Conservation (phyloP, 306 rosid species). For the Begonia fuchsioides region DNA sequence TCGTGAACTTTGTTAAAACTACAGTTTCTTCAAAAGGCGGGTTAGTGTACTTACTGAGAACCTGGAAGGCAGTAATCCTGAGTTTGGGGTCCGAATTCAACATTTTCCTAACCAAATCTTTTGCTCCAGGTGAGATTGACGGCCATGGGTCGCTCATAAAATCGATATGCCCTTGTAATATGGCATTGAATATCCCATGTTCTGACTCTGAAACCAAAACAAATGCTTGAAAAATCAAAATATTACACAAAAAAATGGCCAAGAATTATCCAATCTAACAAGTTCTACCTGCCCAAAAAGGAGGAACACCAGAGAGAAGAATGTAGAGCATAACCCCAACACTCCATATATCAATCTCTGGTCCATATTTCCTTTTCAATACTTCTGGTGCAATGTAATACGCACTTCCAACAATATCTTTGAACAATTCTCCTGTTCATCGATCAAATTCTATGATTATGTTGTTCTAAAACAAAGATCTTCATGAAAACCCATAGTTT, state of each 20-base stretch:
- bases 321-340: too few species aligned
- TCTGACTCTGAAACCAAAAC: constrained; percentile 54
- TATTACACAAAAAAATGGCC: background rate
- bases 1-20: too few species aligned
- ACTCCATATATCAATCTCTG: too few species aligned
- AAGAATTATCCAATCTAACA: too few species aligned
- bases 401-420: too few species aligned
- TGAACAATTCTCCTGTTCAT: constrained; percentile 57
- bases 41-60: constrained; percentile 43
- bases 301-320: constrained; percentile 85
- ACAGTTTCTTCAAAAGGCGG: too few species aligned
- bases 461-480: background rate
- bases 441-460: background rate
- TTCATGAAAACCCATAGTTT: too few species aligned
- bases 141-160: constrained; percentile 96
- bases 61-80: constrained; percentile 73
- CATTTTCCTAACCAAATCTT: constrained; percentile 92
- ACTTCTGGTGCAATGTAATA: too few species aligned
- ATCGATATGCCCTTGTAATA: constrained; percentile 61
- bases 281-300: constrained; percentile 83
- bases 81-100: constrained; percentile 72
- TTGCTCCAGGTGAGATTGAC: too few species aligned
- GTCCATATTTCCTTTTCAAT: too few species aligned
- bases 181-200: constrained; percentile 86
- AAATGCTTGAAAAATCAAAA: background rate